Conservation (phyloP, 2,329 filamentous ascomycete genomes). For the Orbilia brochopaga region DNA sequence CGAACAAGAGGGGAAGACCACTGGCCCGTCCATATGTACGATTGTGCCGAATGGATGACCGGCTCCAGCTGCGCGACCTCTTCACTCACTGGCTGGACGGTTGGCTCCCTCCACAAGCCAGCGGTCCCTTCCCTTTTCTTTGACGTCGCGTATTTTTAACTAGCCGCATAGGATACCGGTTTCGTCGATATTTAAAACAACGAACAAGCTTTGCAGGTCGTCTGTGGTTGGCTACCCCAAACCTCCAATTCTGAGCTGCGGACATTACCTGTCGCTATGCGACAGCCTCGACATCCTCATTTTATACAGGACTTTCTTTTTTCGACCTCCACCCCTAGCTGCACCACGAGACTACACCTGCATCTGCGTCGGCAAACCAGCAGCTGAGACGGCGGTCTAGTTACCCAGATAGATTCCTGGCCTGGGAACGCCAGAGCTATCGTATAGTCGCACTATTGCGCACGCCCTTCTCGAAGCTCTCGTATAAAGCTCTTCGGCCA, state of each 20-base stretch:
- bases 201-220: conserved; percentile 39
- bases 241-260: conserved; percentile 38
- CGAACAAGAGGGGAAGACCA: conserved; percentile 18
- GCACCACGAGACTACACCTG: conserved; percentile 48
- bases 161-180: conserved; percentile 47
- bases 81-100: conserved; percentile 39
- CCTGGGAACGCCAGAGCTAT: conserved; percentile 36
- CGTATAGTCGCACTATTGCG: conserved; percentile 45
- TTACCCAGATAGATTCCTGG: conserved; percentile 50
- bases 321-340: conserved; percentile 31
- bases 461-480: conserved; percentile 30
- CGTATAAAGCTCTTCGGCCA: conserved; percentile 26
- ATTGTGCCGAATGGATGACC: conserved; percentile 38
- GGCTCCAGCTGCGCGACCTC: conserved; percentile 21
- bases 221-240: conserved; percentile 48
- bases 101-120: conserved; percentile 39
- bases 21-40: conserved; percentile 24
- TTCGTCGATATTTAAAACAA: conserved; percentile 47
- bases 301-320: conserved; percentile 51
- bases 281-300: conserved; percentile 48
- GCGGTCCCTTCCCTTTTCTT: conserved; percentile 33
- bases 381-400: conserved; percentile 48
- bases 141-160: conserved; percentile 40
- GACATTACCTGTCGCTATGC: conserved; percentile 50
- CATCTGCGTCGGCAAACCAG: conserved; percentile 46